These are phyloP conservation scores for Theobroma cacao DNA, from an alignment of 345 rosid genomes.

Conservation along the genomic window DNA sequence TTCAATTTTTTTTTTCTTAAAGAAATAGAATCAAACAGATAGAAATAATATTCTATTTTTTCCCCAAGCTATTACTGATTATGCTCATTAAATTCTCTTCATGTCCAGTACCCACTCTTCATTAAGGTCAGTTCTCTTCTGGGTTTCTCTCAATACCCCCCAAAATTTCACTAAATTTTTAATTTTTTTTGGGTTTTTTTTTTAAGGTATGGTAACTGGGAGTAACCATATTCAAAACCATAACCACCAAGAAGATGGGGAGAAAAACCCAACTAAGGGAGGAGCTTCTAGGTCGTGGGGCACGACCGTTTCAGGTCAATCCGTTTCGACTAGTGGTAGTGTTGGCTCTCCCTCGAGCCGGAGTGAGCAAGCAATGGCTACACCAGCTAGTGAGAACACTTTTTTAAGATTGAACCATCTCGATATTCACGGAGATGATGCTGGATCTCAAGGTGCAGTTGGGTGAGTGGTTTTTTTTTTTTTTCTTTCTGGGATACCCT, in stretches of 20 bases:
- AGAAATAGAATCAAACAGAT: not conserved
- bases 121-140: slow-evolving; percentile 32
- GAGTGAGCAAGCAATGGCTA: slow-evolving; percentile 60
- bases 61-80: not conserved
- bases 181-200: slow-evolving; percentile 7
- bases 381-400: slow-evolving; percentile 74
- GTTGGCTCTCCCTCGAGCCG: slow-evolving; percentile 93
- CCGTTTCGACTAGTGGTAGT: slow-evolving; percentile 88
- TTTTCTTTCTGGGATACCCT: too few relatives aligned
- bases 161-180: not conserved
- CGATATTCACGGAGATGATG: slow-evolving; percentile 91
- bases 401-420: slow-evolving; percentile 64
- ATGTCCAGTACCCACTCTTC: slow-evolving; percentile 19
- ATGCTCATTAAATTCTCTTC: slow-evolving; percentile 2
- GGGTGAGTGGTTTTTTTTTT: slow-evolving; percentile 41
- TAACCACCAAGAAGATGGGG: slow-evolving; percentile 57
- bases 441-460: slow-evolving; percentile 75
- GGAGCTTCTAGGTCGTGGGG: slow-evolving; percentile 83
- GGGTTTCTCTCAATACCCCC: slow-evolving; percentile 19
- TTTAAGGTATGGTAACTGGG: slow-evolving; percentile 44
- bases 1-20: not conserved
- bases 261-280: slow-evolving; percentile 37
- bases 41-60: not conserved
- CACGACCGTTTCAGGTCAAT: slow-evolving; percentile 71
- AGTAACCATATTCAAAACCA: slow-evolving; percentile 37